Evolutionary conservation across 495 filamentous ascomycete species (phyloP).

Genomic region (Aspergillus avenaceus): DNA sequence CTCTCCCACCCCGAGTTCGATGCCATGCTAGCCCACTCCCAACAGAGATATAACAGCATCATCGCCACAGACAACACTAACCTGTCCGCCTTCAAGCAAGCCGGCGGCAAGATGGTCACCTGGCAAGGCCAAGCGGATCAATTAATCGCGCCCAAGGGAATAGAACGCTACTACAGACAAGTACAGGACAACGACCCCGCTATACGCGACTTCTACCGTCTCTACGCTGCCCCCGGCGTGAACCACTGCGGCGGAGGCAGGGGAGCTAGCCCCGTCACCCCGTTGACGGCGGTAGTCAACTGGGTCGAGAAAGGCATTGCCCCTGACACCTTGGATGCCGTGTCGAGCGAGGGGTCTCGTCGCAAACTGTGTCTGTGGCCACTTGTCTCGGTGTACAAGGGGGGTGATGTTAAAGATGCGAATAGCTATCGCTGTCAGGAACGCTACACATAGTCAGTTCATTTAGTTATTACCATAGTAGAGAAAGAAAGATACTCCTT

Average conservation of each 20-base stretch:
- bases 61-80: constrained; percentile 36
- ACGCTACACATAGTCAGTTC: too few relatives aligned
- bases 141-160: constrained; percentile 14
- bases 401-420: constrained; percentile 6
- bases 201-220: constrained; percentile 22
- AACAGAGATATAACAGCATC: constrained; percentile 19
- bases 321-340: constrained; percentile 27
- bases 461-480: too few relatives aligned
- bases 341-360: constrained; percentile 1
- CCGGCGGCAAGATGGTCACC: constrained; percentile 41
- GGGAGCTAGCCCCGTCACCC: constrained; percentile 16
- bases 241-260: constrained; percentile 20
- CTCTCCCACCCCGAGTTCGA: constrained; percentile 22
- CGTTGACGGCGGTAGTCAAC: constrained; percentile 24
- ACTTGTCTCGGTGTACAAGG: constrained; percentile 9
- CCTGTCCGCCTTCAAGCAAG: constrained; percentile 25
- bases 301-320: constrained; percentile 39
- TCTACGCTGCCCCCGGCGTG: constrained; percentile 19
- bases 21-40: constrained; percentile 8
- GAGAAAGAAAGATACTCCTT: too few relatives aligned
- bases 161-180: constrained; percentile 14
- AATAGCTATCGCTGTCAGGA: constrained; percentile 4
- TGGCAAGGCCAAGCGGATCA: constrained; percentile 32
- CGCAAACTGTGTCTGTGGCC: constrained; percentile 10
- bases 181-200: constrained; percentile 8